These are phyloP conservation scores for Candida freyschussii DNA, from an alignment of 1,139 yeast species.

Conservation along the genomic window DNA sequence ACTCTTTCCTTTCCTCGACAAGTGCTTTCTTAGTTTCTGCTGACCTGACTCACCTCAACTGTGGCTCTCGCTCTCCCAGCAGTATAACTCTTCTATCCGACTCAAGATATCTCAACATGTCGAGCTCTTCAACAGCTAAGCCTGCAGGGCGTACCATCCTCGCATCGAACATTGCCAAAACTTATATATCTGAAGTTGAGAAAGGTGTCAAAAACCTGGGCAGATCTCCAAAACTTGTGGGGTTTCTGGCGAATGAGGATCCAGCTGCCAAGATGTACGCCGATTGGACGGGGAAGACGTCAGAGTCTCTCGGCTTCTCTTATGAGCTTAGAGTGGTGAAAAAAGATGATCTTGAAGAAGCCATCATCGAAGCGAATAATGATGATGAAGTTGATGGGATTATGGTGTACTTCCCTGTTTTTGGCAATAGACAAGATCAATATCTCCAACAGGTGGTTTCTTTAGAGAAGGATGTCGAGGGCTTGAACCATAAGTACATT, in stretches of 20 bases:
- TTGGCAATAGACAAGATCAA: conserved; percentile 92
- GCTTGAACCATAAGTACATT: conserved; percentile 83
- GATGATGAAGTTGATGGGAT: conserved; percentile 82
- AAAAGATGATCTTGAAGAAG: conserved; percentile 82
- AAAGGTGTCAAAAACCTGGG: conserved; percentile 49
- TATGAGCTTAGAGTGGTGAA: conserved; percentile 70
- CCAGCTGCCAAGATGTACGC: conserved; percentile 97
- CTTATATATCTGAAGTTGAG: conserved; percentile 68
- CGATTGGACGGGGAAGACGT: conserved; percentile 90
- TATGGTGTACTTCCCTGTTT: conserved; percentile 98
- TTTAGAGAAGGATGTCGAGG: conserved; percentile 90
- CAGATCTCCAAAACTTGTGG: conserved; percentile 70
- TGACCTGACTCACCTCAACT: too few relatives aligned
- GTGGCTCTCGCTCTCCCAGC: too few relatives aligned
- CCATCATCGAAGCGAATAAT: conserved; percentile 73
- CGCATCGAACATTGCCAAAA: conserved; percentile 84
- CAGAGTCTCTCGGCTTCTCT: conserved; percentile 76
- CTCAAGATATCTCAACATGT: too few relatives aligned
- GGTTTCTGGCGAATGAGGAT: conserved; percentile 85
- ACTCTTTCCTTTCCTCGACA: too few relatives aligned
- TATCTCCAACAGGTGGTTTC: conserved; percentile 86
- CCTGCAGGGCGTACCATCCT: conserved; percentile 71
- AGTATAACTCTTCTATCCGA: too few relatives aligned
- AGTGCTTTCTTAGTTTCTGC: too few relatives aligned
- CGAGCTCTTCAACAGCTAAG: conserved; percentile 16